Percentiles rank a stretch among this genome's conserved stretches.
phyloP scores from a whole-genome alignment of 1,139 yeast species.

The Blastobotrys malaysiensis region DNA sequence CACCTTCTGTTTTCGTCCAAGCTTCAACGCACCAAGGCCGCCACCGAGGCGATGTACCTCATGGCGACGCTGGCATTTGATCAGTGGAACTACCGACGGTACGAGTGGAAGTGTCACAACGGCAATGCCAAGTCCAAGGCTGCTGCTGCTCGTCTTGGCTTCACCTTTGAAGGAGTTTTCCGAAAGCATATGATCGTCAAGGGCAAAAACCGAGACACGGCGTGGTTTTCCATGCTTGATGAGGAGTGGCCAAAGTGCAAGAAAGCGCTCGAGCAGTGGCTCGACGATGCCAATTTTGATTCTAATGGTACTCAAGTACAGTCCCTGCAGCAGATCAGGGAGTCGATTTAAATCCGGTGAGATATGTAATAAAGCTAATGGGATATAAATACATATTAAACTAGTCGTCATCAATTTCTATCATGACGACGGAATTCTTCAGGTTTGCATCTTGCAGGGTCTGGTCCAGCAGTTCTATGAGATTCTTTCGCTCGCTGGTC shows the following conservation, averaged over 20 bases:
- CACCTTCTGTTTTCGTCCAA: conserved; percentile 25
- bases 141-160: conserved; percentile 33
- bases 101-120: conserved; percentile 34
- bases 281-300: conserved; percentile 29
- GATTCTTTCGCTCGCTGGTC: conserved; percentile 60
- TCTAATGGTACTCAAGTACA: conserved; percentile 23
- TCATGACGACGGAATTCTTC: conserved; percentile 71
- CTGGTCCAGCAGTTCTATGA: conserved; percentile 52
- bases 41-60: conserved; percentile 32
- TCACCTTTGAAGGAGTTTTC: conserved; percentile 30
- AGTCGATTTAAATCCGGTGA: not conserved
- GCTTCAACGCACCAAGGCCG: conserved; percentile 27
- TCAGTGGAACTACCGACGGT: conserved; percentile 29
- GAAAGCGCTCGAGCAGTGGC: conserved; percentile 26
- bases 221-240: conserved; percentile 32
- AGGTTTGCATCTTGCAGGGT: conserved; percentile 74
- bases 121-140: conserved; percentile 28
- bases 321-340: conserved; percentile 14
- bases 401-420: conserved; percentile 44
- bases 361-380: no score
- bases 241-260: conserved; percentile 28
- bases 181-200: conserved; percentile 29
- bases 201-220: conserved; percentile 32
- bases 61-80: conserved; percentile 29
- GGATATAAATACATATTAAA: not conserved